Evolutionary conservation across 345 rosid species (phyloP).

Genomic region (Populus ilicifolia): DNA sequence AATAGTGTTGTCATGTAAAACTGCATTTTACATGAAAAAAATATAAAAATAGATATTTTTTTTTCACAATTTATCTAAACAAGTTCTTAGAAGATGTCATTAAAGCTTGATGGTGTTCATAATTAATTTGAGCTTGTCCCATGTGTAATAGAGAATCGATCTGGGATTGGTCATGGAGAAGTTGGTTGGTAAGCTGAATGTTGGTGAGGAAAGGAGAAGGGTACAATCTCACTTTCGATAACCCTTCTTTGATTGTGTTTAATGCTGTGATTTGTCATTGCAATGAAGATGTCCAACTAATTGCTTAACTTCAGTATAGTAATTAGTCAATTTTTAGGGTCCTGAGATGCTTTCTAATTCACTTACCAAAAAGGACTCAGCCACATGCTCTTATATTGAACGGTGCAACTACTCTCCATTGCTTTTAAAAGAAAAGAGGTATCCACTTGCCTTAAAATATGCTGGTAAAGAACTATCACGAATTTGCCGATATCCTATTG

Average conservation of each 20-base stretch:
- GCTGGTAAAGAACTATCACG: too few species aligned
- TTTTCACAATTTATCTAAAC: too few species aligned
- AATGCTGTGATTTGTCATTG: background rate
- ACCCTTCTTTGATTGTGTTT: background rate
- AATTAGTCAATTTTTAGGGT: background rate
- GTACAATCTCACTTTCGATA: background rate
- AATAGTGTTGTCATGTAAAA: too few species aligned
- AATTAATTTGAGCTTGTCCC: too few species aligned
- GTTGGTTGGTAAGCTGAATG: background rate
- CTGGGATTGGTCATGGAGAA: background rate
- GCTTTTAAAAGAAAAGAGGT: background rate
- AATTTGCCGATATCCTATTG: background rate
- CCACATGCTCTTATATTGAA: background rate
- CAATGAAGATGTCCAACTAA: background rate
- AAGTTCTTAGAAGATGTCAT: too few species aligned
- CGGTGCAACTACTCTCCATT: background rate
- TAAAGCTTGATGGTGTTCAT: too few species aligned
- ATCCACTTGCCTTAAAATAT: background rate
- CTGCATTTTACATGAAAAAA: too few species aligned
- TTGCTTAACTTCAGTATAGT: background rate
- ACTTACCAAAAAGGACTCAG: background rate
- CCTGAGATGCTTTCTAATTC: background rate
- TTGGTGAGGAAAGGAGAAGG: background rate
- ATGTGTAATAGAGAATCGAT: background rate
- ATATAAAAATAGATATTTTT: too few species aligned